phyloP scores from a whole-genome alignment of 257 asterid genomes.

The Salvia rosmarinus region DNA sequence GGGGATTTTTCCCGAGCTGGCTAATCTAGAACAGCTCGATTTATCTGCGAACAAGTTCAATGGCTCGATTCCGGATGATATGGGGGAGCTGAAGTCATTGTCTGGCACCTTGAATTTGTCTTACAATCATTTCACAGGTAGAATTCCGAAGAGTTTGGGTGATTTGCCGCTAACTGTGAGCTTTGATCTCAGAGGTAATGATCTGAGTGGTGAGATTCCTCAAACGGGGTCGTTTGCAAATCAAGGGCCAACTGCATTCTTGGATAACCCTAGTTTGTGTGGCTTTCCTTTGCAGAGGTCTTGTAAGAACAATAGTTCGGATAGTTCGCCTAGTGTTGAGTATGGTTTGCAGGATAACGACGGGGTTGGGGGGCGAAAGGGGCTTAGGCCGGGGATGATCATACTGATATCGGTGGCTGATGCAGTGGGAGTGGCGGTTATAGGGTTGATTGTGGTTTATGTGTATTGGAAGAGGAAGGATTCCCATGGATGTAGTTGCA shows the following conservation, averaged over 20 bases:
- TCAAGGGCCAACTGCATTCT: slow-evolving; percentile 94
- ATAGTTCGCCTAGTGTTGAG: slow-evolving; percentile 43
- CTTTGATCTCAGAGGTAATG: slow-evolving; percentile 78
- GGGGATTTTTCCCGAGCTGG: slow-evolving; percentile 78
- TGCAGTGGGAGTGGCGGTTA: slow-evolving; percentile 76
- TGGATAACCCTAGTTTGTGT: slow-evolving; percentile 77
- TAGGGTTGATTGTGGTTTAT: slow-evolving; percentile 75
- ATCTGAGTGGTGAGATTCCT: slow-evolving; percentile 86
- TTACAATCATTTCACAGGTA: slow-evolving; percentile 69
- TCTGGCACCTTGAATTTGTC: slow-evolving; percentile 82
- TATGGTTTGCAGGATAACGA: slow-evolving; percentile 33
- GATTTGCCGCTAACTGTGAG: slow-evolving; percentile 84
- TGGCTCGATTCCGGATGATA: slow-evolving; percentile 80
- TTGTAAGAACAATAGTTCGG: slow-evolving; percentile 54
- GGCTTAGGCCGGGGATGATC: slow-evolving; percentile 75
- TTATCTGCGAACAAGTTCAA: slow-evolving; percentile 63
- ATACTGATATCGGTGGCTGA: slow-evolving; percentile 74
- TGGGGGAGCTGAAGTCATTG: slow-evolving; percentile 81
- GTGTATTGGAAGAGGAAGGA: slow-evolving; percentile 87
- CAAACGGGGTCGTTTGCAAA: slow-evolving; percentile 87
- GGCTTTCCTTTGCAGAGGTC: slow-evolving; percentile 87
- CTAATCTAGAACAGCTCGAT: slow-evolving; percentile 81
- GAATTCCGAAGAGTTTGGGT: slow-evolving; percentile 71
- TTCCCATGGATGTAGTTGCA: slow-evolving; percentile 84
- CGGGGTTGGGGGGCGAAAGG: slow-evolving; percentile 45